Evolutionary conservation across 345 rosid genomes (phyloP).

Genomic region (Euphorbia peplus): DNA sequence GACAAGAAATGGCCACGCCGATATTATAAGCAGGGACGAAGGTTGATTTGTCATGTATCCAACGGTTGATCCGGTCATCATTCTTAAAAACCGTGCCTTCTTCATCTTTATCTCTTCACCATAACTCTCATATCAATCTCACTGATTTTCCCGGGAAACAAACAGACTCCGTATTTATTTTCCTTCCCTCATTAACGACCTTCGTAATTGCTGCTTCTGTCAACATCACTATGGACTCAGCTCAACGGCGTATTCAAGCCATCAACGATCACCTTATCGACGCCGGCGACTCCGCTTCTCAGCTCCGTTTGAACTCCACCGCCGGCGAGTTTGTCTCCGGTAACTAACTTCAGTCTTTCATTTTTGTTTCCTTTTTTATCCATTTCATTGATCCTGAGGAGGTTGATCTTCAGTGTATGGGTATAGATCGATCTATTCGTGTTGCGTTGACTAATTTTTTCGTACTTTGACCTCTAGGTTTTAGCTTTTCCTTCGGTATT

Average conservation of each 20-base stretch:
- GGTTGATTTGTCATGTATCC: not conserved
- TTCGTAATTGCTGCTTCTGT: not conserved
- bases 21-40: too few relatives aligned
- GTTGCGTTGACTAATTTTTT: not conserved
- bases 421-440: not conserved
- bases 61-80: not conserved
- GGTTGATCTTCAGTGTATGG: not conserved
- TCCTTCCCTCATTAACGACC: too few relatives aligned
- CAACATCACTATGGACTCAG: constrained; percentile 43
- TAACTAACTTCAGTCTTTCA: constrained; percentile 13
- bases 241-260: constrained; percentile 72
- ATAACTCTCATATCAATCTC: too few relatives aligned
- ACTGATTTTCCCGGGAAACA: constrained; percentile 17
- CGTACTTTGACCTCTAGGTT: too few relatives aligned
- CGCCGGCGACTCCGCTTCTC: constrained; percentile 32
- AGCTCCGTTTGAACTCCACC: constrained; percentile 48
- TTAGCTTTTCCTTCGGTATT: too few relatives aligned
- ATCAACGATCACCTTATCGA: constrained; percentile 58
- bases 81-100: constrained; percentile 12
- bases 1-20: too few relatives aligned
- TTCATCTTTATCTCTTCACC: too few relatives aligned
- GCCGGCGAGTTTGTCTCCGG: constrained; percentile 77
- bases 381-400: not conserved
- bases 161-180: not conserved
- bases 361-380: not conserved